These are phyloP conservation scores for Chlorencoelia australis DNA, from an alignment of 2,329 filamentous ascomycete genomes.

Conservation along the genomic window DNA sequence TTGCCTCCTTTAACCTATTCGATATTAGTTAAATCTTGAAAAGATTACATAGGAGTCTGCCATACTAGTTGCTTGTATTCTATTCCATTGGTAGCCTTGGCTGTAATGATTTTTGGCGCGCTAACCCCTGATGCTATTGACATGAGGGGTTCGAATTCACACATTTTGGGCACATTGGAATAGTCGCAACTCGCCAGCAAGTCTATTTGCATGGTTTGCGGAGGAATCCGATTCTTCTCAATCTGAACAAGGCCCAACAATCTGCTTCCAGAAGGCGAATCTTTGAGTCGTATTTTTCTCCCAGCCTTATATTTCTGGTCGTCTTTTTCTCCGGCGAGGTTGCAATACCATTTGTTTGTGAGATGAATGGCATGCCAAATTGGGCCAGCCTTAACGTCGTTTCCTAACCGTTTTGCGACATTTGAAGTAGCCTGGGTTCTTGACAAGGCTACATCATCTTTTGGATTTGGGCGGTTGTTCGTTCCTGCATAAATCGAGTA, in stretches of 20 bases:
- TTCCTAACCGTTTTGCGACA: slow-evolving; percentile 49
- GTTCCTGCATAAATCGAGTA: slow-evolving; percentile 88
- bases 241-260: slow-evolving; percentile 55
- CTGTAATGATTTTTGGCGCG: slow-evolving; percentile 86
- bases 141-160: slow-evolving; percentile 63
- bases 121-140: slow-evolving; percentile 84
- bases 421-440: slow-evolving; percentile 63
- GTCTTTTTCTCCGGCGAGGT: slow-evolving; percentile 55
- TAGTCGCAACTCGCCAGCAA: slow-evolving; percentile 69
- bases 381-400: slow-evolving; percentile 37
- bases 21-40: slow-evolving; percentile 15
- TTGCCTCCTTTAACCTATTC: slow-evolving; percentile 77
- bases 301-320: slow-evolving; percentile 57
- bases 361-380: slow-evolving; percentile 66
- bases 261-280: slow-evolving; percentile 50
- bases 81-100: slow-evolving; percentile 64
- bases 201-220: slow-evolving; percentile 78
- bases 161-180: slow-evolving; percentile 61
- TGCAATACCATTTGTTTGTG: slow-evolving; percentile 57
- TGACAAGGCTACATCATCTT: slow-evolving; percentile 65
- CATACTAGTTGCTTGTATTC: slow-evolving; percentile 72
- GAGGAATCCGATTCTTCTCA: slow-evolving; percentile 61
- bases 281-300: slow-evolving; percentile 51
- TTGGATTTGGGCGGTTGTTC: slow-evolving; percentile 55
- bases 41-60: background rate